A percentile compares a stretch with the other conserved stretches of the same genome.
phyloP scores from a whole-genome alignment of 768 basidiomycete species.

The Royoungia palumana region DNA sequence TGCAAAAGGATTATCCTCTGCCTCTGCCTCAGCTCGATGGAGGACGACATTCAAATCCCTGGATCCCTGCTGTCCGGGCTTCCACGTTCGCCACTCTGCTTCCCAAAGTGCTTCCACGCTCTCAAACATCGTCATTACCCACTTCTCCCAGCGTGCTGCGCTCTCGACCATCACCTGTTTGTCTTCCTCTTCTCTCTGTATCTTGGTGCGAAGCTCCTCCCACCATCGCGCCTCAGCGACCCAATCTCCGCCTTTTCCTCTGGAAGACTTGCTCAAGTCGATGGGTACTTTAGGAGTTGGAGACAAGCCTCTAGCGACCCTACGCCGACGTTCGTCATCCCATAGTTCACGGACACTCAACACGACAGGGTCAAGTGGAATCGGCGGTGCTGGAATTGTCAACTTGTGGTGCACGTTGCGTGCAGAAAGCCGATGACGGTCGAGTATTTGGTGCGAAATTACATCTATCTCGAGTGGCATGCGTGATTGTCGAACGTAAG shows the following conservation, averaged over 20 bases:
- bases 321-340: conserved; percentile 89
- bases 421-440: conserved; percentile 61
- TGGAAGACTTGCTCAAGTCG: conserved; percentile 61
- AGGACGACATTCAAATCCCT: conserved; percentile 13
- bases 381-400: conserved; percentile 50
- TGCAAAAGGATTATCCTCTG: conserved; percentile 25
- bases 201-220: conserved; percentile 63
- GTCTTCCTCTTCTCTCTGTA: conserved; percentile 44
- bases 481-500: conserved; percentile 64
- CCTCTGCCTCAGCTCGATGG: conserved; percentile 15
- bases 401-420: conserved; percentile 67
- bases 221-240: conserved; percentile 71
- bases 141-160: conserved; percentile 56
- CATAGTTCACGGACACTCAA: conserved; percentile 89
- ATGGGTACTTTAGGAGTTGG: conserved; percentile 73
- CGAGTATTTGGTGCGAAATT: conserved; percentile 78
- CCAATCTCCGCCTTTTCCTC: conserved; percentile 62
- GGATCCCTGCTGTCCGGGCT: conserved; percentile 29
- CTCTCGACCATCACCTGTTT: conserved; percentile 22
- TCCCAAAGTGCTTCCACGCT: conserved; percentile 89
- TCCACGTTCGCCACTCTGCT: conserved; percentile 54
- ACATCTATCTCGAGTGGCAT: conserved; percentile 82
- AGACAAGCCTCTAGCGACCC: conserved; percentile 60
- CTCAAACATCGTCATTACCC: conserved; percentile 86
- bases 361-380: conserved; percentile 71